These are phyloP conservation scores for Malassezia obtusa DNA, from an alignment of 1,284 basidiomycete species.

Conservation along the genomic window DNA sequence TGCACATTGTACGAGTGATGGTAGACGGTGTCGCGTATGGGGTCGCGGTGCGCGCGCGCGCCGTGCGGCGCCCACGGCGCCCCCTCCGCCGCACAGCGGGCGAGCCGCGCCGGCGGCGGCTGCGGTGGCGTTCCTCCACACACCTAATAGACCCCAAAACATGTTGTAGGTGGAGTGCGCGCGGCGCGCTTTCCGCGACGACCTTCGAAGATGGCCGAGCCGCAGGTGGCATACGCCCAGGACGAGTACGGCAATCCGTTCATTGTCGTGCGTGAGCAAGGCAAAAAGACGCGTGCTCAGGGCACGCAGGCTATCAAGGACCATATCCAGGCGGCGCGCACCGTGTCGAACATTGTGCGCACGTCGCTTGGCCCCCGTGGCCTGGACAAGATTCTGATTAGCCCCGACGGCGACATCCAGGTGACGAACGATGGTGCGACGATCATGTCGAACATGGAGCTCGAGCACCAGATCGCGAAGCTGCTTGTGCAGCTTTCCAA, in stretches of 20 bases:
- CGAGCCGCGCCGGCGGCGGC: neutral
- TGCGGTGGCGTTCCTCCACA: neutral
- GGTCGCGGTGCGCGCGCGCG: neutral
- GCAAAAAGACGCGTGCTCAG: slow-evolving; percentile 84
- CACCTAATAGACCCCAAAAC: neutral
- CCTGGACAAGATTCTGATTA: slow-evolving; percentile 97
- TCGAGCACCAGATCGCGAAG: slow-evolving; percentile 97
- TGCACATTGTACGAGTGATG: no score
- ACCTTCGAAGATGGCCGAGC: slow-evolving; percentile 32
- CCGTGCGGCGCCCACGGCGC: neutral
- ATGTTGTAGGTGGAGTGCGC: neutral
- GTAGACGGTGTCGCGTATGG: neutral
- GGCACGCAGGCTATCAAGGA: slow-evolving; percentile 88
- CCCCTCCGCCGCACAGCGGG: neutral
- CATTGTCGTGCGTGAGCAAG: slow-evolving; percentile 92
- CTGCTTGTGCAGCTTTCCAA: slow-evolving; percentile 91
- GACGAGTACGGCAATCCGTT: slow-evolving; percentile 85
- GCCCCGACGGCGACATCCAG: slow-evolving; percentile 94
- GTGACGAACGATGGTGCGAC: slow-evolving; percentile 93
- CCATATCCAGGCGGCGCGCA: slow-evolving; percentile 63
- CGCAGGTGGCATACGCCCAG: slow-evolving; percentile 45
- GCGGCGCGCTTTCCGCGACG: neutral
- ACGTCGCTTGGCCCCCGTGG: slow-evolving; percentile 91
- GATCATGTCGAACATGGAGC: slow-evolving; percentile 54
- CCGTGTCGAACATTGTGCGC: slow-evolving; percentile 86